These are phyloP conservation scores for Blastocrithidia nonstop DNA, from an alignment of 208 protist genomes.

Conservation along the genomic window DNA sequence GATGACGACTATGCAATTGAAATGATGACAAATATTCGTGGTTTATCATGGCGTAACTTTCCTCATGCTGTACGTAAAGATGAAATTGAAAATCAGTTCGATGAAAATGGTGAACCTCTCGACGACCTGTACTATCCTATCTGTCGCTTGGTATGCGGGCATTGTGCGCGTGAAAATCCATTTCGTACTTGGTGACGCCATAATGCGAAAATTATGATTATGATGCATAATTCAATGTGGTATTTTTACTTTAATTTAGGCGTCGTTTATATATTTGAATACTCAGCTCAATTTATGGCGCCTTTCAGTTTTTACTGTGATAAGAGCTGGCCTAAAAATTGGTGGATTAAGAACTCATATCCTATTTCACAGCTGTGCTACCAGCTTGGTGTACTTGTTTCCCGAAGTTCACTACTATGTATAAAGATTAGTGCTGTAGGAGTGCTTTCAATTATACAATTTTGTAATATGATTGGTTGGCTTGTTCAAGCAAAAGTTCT, in stretches of 20 bases:
- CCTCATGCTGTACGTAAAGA: not conserved
- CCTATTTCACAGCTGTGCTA: constrained; percentile 80
- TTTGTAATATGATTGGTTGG: constrained; percentile 75
- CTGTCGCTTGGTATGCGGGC: constrained; percentile 14
- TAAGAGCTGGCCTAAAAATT: constrained; percentile 15
- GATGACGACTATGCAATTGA: constrained; percentile 16
- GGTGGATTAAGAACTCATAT: constrained; percentile 68
- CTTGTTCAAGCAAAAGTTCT: constrained; percentile 59
- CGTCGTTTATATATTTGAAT: constrained; percentile 77
- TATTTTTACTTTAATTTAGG: constrained; percentile 68
- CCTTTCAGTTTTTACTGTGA: constrained; percentile 58
- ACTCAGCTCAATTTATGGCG: constrained; percentile 72
- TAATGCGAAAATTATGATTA: constrained; percentile 11
- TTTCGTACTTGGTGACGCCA: constrained; percentile 32
- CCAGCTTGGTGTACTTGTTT: constrained; percentile 82
- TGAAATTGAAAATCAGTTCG: constrained; percentile 4
- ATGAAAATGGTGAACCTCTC: constrained; percentile 1
- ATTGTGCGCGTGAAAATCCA: constrained; percentile 5
- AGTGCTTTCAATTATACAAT: constrained; percentile 72
- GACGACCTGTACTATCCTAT: constrained; percentile 19
- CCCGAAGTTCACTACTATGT: constrained; percentile 55
- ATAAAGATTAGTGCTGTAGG: constrained; percentile 71
- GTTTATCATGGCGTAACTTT: not conserved
- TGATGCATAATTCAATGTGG: constrained; percentile 43
- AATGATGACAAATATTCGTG: constrained; percentile 7